Conservation (phyloP, 202 grass and related monocot species). For the Saccharum hybrid region DNA sequence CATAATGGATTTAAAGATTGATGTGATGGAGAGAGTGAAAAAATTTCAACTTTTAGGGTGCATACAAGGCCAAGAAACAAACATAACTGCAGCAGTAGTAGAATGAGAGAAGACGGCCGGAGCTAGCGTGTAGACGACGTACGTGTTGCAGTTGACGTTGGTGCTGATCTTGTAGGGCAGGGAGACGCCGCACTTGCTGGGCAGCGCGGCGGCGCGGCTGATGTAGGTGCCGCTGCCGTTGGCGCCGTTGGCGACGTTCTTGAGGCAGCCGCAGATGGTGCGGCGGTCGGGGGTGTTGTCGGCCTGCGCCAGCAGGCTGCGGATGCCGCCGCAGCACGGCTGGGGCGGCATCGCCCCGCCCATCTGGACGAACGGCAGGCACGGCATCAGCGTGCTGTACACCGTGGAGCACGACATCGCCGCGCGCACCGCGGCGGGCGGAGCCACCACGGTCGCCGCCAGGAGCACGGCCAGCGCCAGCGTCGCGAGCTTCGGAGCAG, state of each 20-base stretch:
- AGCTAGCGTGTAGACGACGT: not conserved
- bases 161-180: conserved; percentile 69
- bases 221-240: conserved; percentile 32
- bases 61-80: too few relatives aligned
- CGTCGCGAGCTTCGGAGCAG: not conserved
- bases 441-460: conserved; percentile 27
- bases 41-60: too few relatives aligned
- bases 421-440: conserved; percentile 32
- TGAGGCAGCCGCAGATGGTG: conserved; percentile 70
- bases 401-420: conserved; percentile 58
- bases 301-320: conserved; percentile 42
- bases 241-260: conserved; percentile 61
- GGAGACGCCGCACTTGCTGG: conserved; percentile 57
- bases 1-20: too few relatives aligned
- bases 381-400: conserved; percentile 68
- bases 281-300: conserved; percentile 59
- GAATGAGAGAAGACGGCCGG: too few relatives aligned
- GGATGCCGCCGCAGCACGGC: conserved; percentile 69
- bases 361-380: conserved; percentile 58
- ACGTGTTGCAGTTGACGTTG: conserved; percentile 69
- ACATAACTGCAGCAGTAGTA: not conserved
- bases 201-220: conserved; percentile 53
- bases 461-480: conserved; percentile 50
- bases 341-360: conserved; percentile 24
- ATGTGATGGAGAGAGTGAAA: too few relatives aligned